Conservation (phyloP, 2,329 filamentous ascomycete genomes). For the Penicillium sumatraense region DNA sequence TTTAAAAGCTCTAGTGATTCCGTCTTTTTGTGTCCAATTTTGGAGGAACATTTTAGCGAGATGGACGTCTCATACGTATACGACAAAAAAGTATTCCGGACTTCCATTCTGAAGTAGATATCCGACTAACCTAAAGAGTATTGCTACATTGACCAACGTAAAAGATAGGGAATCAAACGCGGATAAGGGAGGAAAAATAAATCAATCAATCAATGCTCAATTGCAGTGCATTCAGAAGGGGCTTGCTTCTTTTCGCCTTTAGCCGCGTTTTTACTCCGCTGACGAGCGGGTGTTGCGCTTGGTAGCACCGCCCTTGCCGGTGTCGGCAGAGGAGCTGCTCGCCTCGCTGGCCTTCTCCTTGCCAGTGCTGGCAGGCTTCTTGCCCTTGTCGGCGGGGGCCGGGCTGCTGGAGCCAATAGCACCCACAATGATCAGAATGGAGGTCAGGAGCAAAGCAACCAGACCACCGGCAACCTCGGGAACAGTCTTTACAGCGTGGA, state of each 20-base stretch:
- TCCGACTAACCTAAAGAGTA: slow-evolving; percentile 16
- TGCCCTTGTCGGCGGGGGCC: slow-evolving; percentile 71
- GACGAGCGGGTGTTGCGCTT: slow-evolving; percentile 61
- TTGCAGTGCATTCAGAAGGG: slow-evolving; percentile 15
- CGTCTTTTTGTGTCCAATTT: too few relatives aligned
- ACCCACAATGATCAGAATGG: slow-evolving; percentile 72
- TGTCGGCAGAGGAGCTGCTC: slow-evolving; percentile 66
- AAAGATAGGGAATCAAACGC: slow-evolving; percentile 20
- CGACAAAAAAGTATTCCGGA: slow-evolving; percentile 10
- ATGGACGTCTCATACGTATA: background rate
- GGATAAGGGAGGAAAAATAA: too few relatives aligned
- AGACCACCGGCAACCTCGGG: slow-evolving; percentile 88
- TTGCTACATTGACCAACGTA: slow-evolving; percentile 21
- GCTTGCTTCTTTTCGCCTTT: slow-evolving; percentile 15
- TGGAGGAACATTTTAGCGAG: too few relatives aligned
- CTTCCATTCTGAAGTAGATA: slow-evolving; percentile 16
- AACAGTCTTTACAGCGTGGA: slow-evolving; percentile 84
- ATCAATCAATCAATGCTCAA: slow-evolving; percentile 6
- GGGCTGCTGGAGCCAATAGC: slow-evolving; percentile 67
- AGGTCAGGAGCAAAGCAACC: slow-evolving; percentile 69
- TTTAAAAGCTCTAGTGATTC: too few relatives aligned
- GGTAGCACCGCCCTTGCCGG: slow-evolving; percentile 72
- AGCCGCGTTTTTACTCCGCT: slow-evolving; percentile 36
- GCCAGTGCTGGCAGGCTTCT: slow-evolving; percentile 68
- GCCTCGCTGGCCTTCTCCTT: slow-evolving; percentile 70